A percentile compares a stretch with the other conserved stretches of the same genome.
These are phyloP conservation scores for Coemansia sp. DNA, from an alignment of 192 early-diverging fungal genomes.

Conservation along the genomic window DNA sequence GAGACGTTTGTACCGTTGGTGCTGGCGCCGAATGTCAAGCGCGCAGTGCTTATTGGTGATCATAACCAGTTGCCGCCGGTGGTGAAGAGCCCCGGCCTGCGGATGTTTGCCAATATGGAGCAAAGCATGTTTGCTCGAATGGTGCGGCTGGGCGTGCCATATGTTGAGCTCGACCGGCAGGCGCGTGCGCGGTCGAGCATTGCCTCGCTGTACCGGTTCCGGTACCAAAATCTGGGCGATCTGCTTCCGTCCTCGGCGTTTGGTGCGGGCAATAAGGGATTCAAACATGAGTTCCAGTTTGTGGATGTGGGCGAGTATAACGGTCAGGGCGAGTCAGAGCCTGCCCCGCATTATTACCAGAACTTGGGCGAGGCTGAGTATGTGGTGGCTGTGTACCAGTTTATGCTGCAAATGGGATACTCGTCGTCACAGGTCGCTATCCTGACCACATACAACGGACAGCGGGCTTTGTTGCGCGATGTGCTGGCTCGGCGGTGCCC, in stretches of 20 bases:
- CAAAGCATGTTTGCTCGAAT: constrained; percentile 92
- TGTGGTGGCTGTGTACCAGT: constrained; percentile 91
- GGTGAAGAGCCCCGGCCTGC: constrained; percentile 83
- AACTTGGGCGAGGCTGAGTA: constrained; percentile 99
- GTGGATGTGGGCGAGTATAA: constrained; percentile 76
- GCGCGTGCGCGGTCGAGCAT: constrained; percentile 81
- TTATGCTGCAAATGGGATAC: constrained; percentile 94
- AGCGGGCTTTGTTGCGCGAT: constrained; percentile 87
- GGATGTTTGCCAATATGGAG: constrained; percentile 88
- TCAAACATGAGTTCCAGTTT: constrained; percentile 84
- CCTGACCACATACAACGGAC: constrained; percentile 97
- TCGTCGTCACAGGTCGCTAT: constrained; percentile 87
- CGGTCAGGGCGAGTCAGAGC: constrained; percentile 81
- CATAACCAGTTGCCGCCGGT: constrained; percentile 97
- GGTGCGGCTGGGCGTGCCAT: constrained; percentile 91
- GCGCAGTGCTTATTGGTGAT: constrained; percentile 95
- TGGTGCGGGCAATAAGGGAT: constrained; percentile 74
- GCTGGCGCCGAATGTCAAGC: constrained; percentile 66
- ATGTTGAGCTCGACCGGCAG: constrained; percentile 76
- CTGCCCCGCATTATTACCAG: constrained; percentile 85
- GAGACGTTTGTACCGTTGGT: constrained; percentile 92
- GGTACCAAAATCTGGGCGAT: constrained; percentile 73
- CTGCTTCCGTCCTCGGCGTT: constrained; percentile 59
- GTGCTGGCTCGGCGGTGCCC: constrained; percentile 81
- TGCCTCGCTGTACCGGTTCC: constrained; percentile 83